These are phyloP conservation scores for Heterobasidion irregulare DNA, from an alignment of 1,284 basidiomycete genomes.

Conservation along the genomic window DNA sequence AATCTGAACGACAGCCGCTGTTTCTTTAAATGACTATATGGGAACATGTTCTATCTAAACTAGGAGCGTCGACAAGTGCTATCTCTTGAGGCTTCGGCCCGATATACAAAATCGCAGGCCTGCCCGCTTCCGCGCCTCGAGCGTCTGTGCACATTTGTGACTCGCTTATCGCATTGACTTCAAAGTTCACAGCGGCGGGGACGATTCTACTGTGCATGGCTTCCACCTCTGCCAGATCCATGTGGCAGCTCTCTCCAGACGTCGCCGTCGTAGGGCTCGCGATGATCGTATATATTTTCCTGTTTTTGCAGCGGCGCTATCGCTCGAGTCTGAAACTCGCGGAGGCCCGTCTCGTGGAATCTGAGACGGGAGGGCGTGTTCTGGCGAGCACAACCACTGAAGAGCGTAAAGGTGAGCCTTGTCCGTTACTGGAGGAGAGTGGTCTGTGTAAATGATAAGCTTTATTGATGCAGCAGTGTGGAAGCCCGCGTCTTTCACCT, in stretches of 20 bases:
- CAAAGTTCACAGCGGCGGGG: too few relatives aligned
- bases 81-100: too few relatives aligned
- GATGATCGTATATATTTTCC: not conserved
- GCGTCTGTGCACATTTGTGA: too few relatives aligned
- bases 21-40: too few relatives aligned
- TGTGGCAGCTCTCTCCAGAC: not conserved
- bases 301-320: not conserved
- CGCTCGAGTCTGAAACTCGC: not conserved
- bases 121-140: too few relatives aligned
- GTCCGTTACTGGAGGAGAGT: not conserved
- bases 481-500: slow-evolving; percentile 36
- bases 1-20: too few relatives aligned
- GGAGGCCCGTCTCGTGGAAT: not conserved
- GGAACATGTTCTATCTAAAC: too few relatives aligned
- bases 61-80: too few relatives aligned
- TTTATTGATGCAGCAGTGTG: slow-evolving; percentile 28
- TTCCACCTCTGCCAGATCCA: too few relatives aligned
- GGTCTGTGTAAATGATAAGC: not conserved
- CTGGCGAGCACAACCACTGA: not conserved
- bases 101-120: too few relatives aligned
- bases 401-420: not conserved
- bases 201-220: too few relatives aligned
- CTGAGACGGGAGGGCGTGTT: not conserved
- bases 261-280: not conserved
- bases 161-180: too few relatives aligned